Conservation (phyloP, 177 flowering plant genomes). For the Vitis hybrid region DNA sequence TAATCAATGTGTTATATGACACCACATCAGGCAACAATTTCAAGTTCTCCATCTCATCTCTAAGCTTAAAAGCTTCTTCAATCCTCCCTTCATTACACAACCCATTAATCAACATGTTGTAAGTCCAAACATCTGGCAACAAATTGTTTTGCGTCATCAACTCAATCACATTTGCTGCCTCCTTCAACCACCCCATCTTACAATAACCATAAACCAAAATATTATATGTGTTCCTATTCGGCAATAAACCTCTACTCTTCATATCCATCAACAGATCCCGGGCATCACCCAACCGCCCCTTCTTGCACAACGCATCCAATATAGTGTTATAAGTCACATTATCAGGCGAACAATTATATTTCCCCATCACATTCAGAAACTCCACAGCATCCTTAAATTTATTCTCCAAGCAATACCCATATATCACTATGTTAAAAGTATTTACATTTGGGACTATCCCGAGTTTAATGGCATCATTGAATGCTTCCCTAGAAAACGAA, state of each 20-base stretch:
- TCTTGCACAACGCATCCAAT: slow-evolving; percentile 45
- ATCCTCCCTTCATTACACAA: slow-evolving; percentile 41
- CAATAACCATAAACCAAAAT: slow-evolving; percentile 59
- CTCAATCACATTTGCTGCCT: slow-evolving; percentile 47
- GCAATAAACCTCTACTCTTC: slow-evolving; percentile 45
- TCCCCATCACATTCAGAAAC: slow-evolving; percentile 38
- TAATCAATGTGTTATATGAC: slow-evolving; percentile 57
- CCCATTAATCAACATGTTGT: slow-evolving; percentile 53
- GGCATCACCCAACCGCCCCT: slow-evolving; percentile 44
- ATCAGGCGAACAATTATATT: slow-evolving; percentile 42
- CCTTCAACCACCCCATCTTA: slow-evolving; percentile 47
- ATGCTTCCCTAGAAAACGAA: slow-evolving; percentile 29
- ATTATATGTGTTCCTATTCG: slow-evolving; percentile 49
- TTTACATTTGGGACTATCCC: slow-evolving; percentile 45
- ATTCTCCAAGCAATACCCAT: slow-evolving; percentile 57
- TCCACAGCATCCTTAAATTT: slow-evolving; percentile 57
- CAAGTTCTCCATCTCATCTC: slow-evolving; percentile 48
- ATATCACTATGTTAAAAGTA: slow-evolving; percentile 66
- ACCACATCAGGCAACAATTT: slow-evolving; percentile 50
- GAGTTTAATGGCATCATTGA: slow-evolving; percentile 38
- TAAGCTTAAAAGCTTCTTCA: slow-evolving; percentile 44
- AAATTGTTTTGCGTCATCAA: slow-evolving; percentile 41
- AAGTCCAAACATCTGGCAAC: slow-evolving; percentile 56
- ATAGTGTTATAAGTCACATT: slow-evolving; percentile 51
- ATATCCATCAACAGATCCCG: slow-evolving; percentile 47